A percentile compares a stretch with the other conserved stretches of the same genome.
Conservation (phyloP, 805 yeast genomes). For the Wickerhamiella brachini region DNA sequence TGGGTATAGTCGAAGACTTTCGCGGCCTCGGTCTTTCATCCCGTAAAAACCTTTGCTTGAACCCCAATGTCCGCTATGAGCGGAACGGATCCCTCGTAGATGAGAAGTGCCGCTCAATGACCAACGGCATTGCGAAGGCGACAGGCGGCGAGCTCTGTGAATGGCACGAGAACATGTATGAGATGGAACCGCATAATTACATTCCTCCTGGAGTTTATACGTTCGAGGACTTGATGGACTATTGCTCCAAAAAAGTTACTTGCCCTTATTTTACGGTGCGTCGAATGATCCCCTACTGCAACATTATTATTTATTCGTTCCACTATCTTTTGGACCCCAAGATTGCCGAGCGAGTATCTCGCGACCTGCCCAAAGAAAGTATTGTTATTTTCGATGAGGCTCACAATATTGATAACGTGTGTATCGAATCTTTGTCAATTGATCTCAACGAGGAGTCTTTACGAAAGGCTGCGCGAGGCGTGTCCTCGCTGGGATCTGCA, state of each 20-base stretch:
- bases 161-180: slow-evolving; percentile 80
- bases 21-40: slow-evolving; percentile 88
- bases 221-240: slow-evolving; percentile 65
- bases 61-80: slow-evolving; percentile 77
- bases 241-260: slow-evolving; percentile 64
- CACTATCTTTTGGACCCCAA: slow-evolving; percentile 95
- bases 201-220: slow-evolving; percentile 92
- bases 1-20: slow-evolving; percentile 81
- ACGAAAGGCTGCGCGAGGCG: slow-evolving; percentile 79
- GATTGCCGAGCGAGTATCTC: slow-evolving; percentile 89
- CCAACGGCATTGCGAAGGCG: slow-evolving; percentile 75
- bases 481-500: slow-evolving; percentile 57
- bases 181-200: slow-evolving; percentile 73
- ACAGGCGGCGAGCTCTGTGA: slow-evolving; percentile 58
- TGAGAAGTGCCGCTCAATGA: slow-evolving; percentile 88
- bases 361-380: slow-evolving; percentile 80
- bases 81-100: slow-evolving; percentile 87
- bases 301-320: slow-evolving; percentile 87
- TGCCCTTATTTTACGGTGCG: slow-evolving; percentile 97
- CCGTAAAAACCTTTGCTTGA: slow-evolving; percentile 86
- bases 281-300: slow-evolving; percentile 88
- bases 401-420: slow-evolving; percentile 95
- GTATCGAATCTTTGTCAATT: slow-evolving; percentile 86
- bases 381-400: slow-evolving; percentile 97
- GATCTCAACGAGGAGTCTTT: slow-evolving; percentile 85